Conservation (phyloP, 352 stramenopile genomes). For the Phytophthora palmivora region DNA sequence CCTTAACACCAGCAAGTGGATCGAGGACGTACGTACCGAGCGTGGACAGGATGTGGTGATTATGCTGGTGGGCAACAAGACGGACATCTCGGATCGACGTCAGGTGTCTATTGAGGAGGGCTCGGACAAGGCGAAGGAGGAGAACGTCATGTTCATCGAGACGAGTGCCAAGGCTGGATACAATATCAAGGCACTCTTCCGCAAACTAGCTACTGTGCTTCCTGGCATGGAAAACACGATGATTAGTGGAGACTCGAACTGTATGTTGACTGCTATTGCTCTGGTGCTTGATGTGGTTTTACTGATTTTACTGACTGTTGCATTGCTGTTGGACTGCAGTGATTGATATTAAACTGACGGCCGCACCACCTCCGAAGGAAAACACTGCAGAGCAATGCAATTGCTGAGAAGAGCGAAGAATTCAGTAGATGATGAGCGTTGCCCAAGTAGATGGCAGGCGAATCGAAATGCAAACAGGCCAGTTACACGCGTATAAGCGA, state of each 20-base stretch:
- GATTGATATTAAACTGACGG: constrained; percentile 91
- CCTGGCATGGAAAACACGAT: constrained; percentile 94
- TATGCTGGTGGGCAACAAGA: constrained; percentile 99
- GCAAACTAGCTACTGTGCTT: constrained; percentile 98
- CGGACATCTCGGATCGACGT: constrained; percentile 97
- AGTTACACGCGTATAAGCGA: constrained; percentile 23
- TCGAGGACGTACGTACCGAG: constrained; percentile 98
- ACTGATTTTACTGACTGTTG: constrained; percentile 9
- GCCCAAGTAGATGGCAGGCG: constrained; percentile 24
- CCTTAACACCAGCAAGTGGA: constrained; percentile 99
- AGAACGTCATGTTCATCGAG: constrained; percentile 99
- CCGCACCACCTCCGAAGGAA: constrained; percentile 81
- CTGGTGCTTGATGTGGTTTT: too few relatives aligned
- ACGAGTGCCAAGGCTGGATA: constrained; percentile 98
- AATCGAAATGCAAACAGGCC: constrained; percentile 29
- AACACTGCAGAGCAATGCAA: constrained; percentile 68
- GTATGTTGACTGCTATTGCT: constrained; percentile 44
- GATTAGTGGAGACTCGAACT: constrained; percentile 88
- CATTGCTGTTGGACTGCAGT: constrained; percentile 47
- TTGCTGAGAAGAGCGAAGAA: constrained; percentile 53
- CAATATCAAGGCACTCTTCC: constrained; percentile 99
- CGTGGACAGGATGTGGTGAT: constrained; percentile 99
- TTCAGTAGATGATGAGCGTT: constrained; percentile 24
- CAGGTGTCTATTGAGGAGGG: constrained; percentile 98
- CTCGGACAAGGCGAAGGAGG: constrained; percentile 97